Base-by-base conservation (phyloP, 2,329 filamentous ascomycete genomes). In the Emmonsiellopsis sp. region DNA sequence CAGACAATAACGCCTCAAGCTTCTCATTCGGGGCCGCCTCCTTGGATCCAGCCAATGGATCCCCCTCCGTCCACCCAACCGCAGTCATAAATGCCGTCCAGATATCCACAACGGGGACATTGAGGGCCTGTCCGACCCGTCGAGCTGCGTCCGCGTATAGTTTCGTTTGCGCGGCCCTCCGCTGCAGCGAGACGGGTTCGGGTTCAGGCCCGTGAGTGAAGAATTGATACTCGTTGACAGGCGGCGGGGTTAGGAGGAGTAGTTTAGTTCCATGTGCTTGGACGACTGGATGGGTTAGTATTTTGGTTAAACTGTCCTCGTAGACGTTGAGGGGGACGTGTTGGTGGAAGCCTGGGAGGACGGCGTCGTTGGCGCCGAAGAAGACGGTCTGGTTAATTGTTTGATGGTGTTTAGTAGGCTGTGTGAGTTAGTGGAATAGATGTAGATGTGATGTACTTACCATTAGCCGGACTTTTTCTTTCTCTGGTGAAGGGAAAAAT, bases 341-440 rank as follows among this genome's bases (percentile, higher is more conserved):
- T 69, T 97, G 93, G 8, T 76, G 74, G 49, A 81, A 83, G 39
- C 80, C 73, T 3, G 82, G 79, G 3, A 94, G 68, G 52, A 84
- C 84, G 3, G 92, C 85, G 69, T 97, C 93, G 66, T 98, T 97
- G 61, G 93, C 88, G 14, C 93, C 93, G 56, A 96, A 84, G 59
- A 95, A 85, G 55, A 95, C 71, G 40, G 86, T 75, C 86, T 90
- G 54, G 17, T 13, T 51, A 17, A 17, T 36, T 13, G 7, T 21
- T 55, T 11, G 6, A 39, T 13, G 36, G 21, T 14, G 14, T 36
- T n/a, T 39, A 37, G 42, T 14, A 2, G 39, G 2, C 27, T 21
- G 47, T 47, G 4, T 10, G 5, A 6, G 10, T 10, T 32, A 37
- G 27, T 36, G 8, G n/a, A 33, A n/a, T 9, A 21, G 17, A 13